Conservation (phyloP, 192 early-diverging fungal genomes). For the Umbelopsis ramanniana region DNA sequence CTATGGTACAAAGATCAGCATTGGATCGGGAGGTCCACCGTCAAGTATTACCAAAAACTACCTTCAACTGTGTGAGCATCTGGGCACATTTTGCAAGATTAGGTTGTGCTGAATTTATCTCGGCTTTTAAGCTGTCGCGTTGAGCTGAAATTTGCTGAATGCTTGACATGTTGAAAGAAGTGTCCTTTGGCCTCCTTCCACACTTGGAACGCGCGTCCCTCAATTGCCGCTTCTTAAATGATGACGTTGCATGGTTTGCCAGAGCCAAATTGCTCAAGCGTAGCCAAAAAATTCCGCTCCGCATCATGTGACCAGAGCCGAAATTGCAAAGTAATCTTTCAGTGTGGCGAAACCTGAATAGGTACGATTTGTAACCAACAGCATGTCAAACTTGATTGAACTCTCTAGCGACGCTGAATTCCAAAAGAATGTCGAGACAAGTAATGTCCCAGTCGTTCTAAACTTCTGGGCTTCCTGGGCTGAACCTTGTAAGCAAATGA, state of each 20-base stretch:
- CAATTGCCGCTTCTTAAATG: not conserved
- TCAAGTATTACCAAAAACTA: conserved; percentile 25
- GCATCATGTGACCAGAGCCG: not conserved
- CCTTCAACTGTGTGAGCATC: conserved; percentile 72
- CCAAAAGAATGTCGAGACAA: conserved; percentile 29
- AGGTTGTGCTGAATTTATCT: conserved; percentile 63
- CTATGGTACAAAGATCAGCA: conserved; percentile 29
- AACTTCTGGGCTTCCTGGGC: conserved; percentile 96
- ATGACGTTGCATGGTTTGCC: not conserved
- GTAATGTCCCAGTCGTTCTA: conserved; percentile 57
- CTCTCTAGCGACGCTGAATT: conserved; percentile 52
- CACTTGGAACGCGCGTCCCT: conserved; percentile 12
- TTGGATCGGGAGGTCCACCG: not conserved
- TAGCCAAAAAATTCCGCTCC: not conserved
- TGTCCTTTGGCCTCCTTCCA: not conserved
- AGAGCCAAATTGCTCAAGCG: too few relatives aligned
- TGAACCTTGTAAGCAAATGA: conserved; percentile 89
- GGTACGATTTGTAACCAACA: conserved; percentile 22
- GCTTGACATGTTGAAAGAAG: conserved; percentile 19
- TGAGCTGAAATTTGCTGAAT: conserved; percentile 46
- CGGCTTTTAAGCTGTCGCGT: conserved; percentile 68
- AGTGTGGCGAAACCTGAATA: not conserved
- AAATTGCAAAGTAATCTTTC: not conserved
- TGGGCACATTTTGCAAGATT: conserved; percentile 74
- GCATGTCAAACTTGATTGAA: conserved; percentile 47